Evolutionary conservation across 495 filamentous ascomycete genomes (phyloP), one percentile per base, ranked within the genome.

Genomic region (Coniosporium apollinis): DNA sequence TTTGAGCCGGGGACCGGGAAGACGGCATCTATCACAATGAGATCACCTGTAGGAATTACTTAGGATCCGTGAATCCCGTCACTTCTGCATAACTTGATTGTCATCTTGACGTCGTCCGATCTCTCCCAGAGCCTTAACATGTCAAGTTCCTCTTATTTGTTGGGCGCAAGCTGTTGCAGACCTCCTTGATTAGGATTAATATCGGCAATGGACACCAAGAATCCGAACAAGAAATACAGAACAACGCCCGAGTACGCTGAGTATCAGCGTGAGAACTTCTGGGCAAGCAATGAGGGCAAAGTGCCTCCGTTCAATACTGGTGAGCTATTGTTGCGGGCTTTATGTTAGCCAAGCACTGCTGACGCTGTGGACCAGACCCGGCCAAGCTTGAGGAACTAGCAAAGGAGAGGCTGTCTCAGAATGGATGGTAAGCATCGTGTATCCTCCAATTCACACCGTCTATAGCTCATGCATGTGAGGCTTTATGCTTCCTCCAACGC

Each of bases 401-500:
- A 9, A 64, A 65, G 42, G 49, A 67, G 41, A 68, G 59, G 20
- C 61, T 79, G 14, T 66, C 64, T 34, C 44, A 64, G 36, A 51
- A 50, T 15, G 67, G 67, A 39, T 69, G 62, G 64, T 66, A 59
- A n/a, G n/a, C n/a, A n/a, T n/a, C n/a, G n/a, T n/a, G n/a, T n/a
- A n/a, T n/a, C n/a, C n/a, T n/a, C n/a, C n/a, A n/a, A n/a, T n/a
- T n/a, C n/a, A n/a, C n/a, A n/a, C n/a, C n/a, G n/a, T n/a, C n/a
- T n/a, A n/a, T n/a, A n/a, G n/a, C n/a, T n/a, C n/a, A n/a, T n/a
- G n/a, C n/a, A n/a, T n/a, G n/a, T n/a, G n/a, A n/a, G n/a, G n/a
- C n/a, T n/a, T 55, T 79, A 80, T 39, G 65, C 76, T 30, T 73
- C 71, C 31, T 76, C 60, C 38, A 79, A 77, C 43, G 75, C 74